A percentile compares a stretch with the other conserved stretches of the same genome.
These are phyloP conservation scores for Phytophthora europaea DNA, from an alignment of 352 stramenopile species.

Conservation along the genomic window DNA sequence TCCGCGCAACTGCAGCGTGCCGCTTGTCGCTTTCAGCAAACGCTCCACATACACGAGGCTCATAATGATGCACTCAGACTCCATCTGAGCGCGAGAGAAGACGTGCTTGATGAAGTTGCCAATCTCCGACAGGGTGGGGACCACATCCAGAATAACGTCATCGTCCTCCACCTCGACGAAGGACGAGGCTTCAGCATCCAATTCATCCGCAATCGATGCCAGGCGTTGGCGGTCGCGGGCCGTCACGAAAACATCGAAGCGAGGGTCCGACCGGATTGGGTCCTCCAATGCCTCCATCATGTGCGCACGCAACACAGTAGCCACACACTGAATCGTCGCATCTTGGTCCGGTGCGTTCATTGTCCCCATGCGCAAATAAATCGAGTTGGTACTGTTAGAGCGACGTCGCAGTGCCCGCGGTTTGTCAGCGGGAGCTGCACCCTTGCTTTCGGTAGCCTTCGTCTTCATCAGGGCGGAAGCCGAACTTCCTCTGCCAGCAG, in stretches of 20 bases:
- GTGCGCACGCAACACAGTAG: constrained; percentile 96
- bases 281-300: constrained; percentile 90
- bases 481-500: constrained; percentile 29
- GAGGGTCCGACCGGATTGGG: constrained; percentile 57
- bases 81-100: constrained; percentile 92
- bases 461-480: constrained; percentile 28
- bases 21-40: constrained; percentile 93
- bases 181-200: constrained; percentile 35
- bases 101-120: constrained; percentile 95
- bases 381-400: constrained; percentile 96
- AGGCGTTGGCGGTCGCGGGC: constrained; percentile 50
- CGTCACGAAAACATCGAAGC: constrained; percentile 83
- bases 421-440: constrained; percentile 34
- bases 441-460: constrained; percentile 15
- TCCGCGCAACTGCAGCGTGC: constrained; percentile 76
- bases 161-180: constrained; percentile 41
- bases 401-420: constrained; percentile 76
- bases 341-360: constrained; percentile 97
- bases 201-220: constrained; percentile 36
- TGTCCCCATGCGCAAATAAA: constrained; percentile 93
- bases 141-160: constrained; percentile 43
- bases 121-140: constrained; percentile 93
- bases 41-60: constrained; percentile 98
- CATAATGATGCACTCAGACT: constrained; percentile 98
- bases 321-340: constrained; percentile 96